A percentile compares a stretch with the other conserved stretches of the same genome.
phyloP scores from a whole-genome alignment of 2,329 filamentous ascomycete genomes.

The Tricladium varicosporioides region DNA sequence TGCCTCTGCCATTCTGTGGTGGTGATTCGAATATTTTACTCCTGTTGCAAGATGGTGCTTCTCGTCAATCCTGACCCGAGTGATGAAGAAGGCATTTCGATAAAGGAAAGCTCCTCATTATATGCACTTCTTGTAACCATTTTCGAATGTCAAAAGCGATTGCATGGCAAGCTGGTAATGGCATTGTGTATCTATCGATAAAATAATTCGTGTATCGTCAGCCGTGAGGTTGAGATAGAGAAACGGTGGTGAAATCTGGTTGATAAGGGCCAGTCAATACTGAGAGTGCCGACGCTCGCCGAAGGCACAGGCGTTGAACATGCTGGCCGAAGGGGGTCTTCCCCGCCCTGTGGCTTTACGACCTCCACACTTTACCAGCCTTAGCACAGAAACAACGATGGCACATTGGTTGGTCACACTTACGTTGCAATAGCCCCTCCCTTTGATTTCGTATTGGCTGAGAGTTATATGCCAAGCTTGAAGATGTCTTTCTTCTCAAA shows the following conservation, averaged over 20 bases:
- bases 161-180: not conserved
- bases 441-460: not conserved
- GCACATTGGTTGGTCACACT: too few relatives aligned
- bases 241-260: slow-evolving; percentile 15
- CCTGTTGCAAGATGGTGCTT: not conserved
- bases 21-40: not conserved
- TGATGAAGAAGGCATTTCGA: slow-evolving; percentile 2
- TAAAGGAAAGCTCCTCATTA: slow-evolving; percentile 17
- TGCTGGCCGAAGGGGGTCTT: not conserved
- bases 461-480: not conserved
- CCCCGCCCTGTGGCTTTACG: not conserved
- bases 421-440: too few relatives aligned
- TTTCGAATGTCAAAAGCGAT: slow-evolving; percentile 2
- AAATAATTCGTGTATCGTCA: slow-evolving; percentile 17
- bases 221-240: slow-evolving; percentile 10
- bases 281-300: slow-evolving; percentile 19
- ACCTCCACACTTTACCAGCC: not conserved
- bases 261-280: slow-evolving; percentile 16
- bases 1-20: slow-evolving; percentile 4
- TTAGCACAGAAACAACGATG: not conserved
- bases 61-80: not conserved
- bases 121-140: slow-evolving; percentile 17
- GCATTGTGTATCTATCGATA: slow-evolving; percentile 23
- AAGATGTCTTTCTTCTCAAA: not conserved
- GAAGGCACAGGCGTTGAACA: slow-evolving; percentile 6